Conservation (phyloP, 768 basidiomycete genomes). For the Mycena leptocephala region DNA sequence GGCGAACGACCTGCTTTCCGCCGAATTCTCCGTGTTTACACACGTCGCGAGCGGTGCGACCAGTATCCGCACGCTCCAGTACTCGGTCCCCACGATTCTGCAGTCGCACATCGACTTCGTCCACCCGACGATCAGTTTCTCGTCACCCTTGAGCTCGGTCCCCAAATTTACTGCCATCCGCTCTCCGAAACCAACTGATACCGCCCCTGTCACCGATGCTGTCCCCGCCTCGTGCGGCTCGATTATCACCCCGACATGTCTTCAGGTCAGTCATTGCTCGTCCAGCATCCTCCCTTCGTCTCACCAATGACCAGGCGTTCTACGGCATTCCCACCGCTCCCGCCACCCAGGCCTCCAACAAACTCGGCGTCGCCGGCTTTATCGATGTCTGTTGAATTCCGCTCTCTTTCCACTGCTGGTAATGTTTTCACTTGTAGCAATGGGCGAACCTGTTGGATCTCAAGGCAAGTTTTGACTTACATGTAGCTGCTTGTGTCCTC, state of each 20-base stretch:
- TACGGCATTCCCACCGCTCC: slow-evolving; percentile 41
- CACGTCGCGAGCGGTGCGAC: slow-evolving; percentile 23
- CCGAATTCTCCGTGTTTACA: slow-evolving; percentile 32
- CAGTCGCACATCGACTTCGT: slow-evolving; percentile 31
- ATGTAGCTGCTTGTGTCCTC: too few relatives aligned
- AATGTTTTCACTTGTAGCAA: not conserved
- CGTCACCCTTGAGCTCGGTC: not conserved
- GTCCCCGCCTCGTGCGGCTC: slow-evolving; percentile 38
- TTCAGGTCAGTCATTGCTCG: slow-evolving; percentile 15
- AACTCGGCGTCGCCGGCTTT: slow-evolving; percentile 35
- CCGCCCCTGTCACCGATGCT: not conserved
- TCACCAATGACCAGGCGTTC: slow-evolving; percentile 3
- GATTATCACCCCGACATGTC: slow-evolving; percentile 38
- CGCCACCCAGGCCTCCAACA: slow-evolving; percentile 35
- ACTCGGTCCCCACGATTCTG: slow-evolving; percentile 37
- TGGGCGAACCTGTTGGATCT: not conserved
- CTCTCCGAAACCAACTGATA: not conserved
- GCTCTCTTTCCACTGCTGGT: not conserved
- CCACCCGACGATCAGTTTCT: slow-evolving; percentile 39
- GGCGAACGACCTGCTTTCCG: slow-evolving; percentile 37
- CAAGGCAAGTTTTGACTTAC: too few relatives aligned
- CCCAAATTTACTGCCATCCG: slow-evolving; percentile 12
- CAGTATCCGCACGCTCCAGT: slow-evolving; percentile 39
- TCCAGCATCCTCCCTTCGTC: not conserved
- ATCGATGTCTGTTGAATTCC: slow-evolving; percentile 20